A percentile compares a stretch with the other conserved stretches of the same genome.
These are phyloP conservation scores for Penicillium crystallinum DNA, from an alignment of 495 filamentous ascomycete species.

Conservation along the genomic window DNA sequence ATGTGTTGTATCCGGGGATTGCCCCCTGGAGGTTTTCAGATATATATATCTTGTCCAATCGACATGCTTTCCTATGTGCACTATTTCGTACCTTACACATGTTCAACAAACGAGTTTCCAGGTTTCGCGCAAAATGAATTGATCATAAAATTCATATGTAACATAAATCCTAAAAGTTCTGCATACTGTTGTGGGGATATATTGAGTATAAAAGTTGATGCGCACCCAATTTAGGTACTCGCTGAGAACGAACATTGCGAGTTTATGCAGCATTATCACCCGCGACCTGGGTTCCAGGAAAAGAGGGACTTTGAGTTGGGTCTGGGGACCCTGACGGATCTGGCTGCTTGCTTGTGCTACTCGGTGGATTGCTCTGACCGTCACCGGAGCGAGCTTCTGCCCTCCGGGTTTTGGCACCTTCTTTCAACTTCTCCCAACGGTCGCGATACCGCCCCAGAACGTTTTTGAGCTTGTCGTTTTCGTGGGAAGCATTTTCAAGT, in stretches of 20 bases:
- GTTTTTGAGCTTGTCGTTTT: slow-evolving; percentile 64
- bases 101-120: too few relatives aligned
- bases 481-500: slow-evolving; percentile 52
- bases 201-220: background rate
- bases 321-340: slow-evolving; percentile 7
- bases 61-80: too few relatives aligned
- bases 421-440: slow-evolving; percentile 80
- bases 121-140: background rate
- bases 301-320: background rate
- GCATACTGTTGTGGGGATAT: background rate
- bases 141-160: background rate
- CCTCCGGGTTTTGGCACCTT: slow-evolving; percentile 63
- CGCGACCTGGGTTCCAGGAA: background rate
- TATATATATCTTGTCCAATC: too few relatives aligned
- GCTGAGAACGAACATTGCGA: background rate
- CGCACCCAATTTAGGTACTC: background rate
- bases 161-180: background rate
- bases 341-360: slow-evolving; percentile 1
- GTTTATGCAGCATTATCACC: background rate
- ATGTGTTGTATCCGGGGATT: too few relatives aligned
- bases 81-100: too few relatives aligned
- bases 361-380: slow-evolving; percentile 5
- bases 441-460: slow-evolving; percentile 67
- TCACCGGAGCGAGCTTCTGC: slow-evolving; percentile 21
- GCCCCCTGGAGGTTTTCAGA: too few relatives aligned